A percentile compares a stretch with the other conserved stretches of the same genome.
Evolutionary conservation across 1,284 basidiomycete species (phyloP).

Genomic region (Apiotrichum veenhuisii): DNA sequence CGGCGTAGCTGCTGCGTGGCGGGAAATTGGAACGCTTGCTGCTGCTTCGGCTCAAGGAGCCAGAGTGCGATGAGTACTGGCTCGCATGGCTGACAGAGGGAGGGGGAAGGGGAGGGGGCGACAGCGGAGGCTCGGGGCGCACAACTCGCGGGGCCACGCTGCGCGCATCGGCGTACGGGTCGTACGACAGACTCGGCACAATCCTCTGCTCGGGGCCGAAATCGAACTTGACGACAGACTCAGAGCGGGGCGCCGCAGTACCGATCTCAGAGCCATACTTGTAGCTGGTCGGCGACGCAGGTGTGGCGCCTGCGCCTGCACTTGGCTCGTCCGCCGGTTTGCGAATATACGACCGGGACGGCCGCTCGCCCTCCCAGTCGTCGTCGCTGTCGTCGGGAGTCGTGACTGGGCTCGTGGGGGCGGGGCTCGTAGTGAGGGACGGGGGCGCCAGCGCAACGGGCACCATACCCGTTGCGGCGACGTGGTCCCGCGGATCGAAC

Average conservation of each 20-base stretch:
- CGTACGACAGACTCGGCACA: neutral
- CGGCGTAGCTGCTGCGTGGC: too few relatives aligned
- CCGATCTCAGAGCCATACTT: constrained; percentile 1
- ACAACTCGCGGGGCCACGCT: too few relatives aligned
- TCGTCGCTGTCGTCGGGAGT: neutral
- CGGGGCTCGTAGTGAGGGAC: neutral
- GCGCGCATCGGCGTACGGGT: neutral
- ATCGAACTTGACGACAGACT: neutral
- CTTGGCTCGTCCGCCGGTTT: neutral
- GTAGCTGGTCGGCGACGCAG: neutral
- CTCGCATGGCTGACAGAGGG: too few relatives aligned
- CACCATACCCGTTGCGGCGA: neutral
- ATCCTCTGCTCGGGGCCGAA: neutral
- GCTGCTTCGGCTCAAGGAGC: too few relatives aligned
- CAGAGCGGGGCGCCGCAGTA: neutral
- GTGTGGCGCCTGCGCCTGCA: too few relatives aligned
- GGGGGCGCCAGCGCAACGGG: neutral
- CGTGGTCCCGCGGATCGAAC: neutral
- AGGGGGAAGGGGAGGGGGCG: too few relatives aligned
- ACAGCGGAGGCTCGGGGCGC: too few relatives aligned
- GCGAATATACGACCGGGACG: neutral
- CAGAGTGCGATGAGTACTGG: too few relatives aligned
- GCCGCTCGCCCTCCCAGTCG: neutral
- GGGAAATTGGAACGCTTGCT: too few relatives aligned
- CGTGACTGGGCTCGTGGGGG: neutral